These are phyloP conservation scores for Chaetomium fimeti DNA, from an alignment of 495 filamentous ascomycete genomes.

Conservation along the genomic window DNA sequence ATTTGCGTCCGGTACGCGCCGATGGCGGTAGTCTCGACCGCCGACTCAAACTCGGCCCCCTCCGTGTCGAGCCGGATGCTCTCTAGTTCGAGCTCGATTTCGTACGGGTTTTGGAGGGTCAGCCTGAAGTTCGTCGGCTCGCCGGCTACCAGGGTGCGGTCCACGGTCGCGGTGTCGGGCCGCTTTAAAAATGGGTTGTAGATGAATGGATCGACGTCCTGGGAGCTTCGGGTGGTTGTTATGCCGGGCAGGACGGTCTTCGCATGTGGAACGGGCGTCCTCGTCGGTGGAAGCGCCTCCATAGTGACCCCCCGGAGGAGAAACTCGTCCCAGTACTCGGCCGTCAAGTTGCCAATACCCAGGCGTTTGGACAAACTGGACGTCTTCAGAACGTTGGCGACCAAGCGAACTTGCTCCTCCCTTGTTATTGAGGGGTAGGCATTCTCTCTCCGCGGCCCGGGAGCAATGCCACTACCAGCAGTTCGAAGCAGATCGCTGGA, in stretches of 20 bases:
- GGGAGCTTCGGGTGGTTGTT: slow-evolving; percentile 50
- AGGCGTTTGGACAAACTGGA: slow-evolving; percentile 70
- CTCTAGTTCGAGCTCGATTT: slow-evolving; percentile 88
- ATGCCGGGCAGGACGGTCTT: slow-evolving; percentile 68
- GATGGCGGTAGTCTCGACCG: slow-evolving; percentile 63
- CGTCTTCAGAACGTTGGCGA: slow-evolving; percentile 81
- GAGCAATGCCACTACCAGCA: slow-evolving; percentile 74
- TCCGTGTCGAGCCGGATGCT: slow-evolving; percentile 70
- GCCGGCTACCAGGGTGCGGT: slow-evolving; percentile 69
- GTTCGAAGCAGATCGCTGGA: slow-evolving; percentile 79
- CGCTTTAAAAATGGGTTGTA: slow-evolving; percentile 85
- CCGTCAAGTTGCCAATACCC: slow-evolving; percentile 64
- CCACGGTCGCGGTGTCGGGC: slow-evolving; percentile 53
- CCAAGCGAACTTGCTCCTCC: slow-evolving; percentile 81
- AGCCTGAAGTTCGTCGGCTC: slow-evolving; percentile 75
- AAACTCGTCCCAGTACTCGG: slow-evolving; percentile 96
- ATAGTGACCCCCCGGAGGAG: slow-evolving; percentile 78
- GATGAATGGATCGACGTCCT: slow-evolving; percentile 79
- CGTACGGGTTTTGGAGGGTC: slow-evolving; percentile 88
- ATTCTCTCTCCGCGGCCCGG: slow-evolving; percentile 59
- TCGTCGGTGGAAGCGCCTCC: slow-evolving; percentile 46
- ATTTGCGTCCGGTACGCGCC: slow-evolving; percentile 79
- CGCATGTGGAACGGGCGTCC: slow-evolving; percentile 67
- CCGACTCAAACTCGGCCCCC: slow-evolving; percentile 66
- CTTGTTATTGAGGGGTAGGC: slow-evolving; percentile 63